phyloP scores from a whole-genome alignment of 768 basidiomycete species.

The Lactarius sp. region DNA sequence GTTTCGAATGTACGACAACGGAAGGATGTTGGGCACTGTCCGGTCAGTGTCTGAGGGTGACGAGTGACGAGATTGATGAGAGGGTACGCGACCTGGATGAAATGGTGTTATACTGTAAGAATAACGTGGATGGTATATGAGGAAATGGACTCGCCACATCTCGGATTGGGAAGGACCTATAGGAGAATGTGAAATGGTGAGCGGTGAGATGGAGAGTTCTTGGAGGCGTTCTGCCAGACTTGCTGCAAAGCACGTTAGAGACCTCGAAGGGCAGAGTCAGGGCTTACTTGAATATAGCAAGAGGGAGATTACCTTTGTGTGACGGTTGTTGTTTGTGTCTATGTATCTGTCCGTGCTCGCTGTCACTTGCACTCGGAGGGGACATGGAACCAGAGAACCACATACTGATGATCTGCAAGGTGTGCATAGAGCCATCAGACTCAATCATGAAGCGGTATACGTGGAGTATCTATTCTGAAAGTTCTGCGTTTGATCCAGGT shows the following conservation, averaged over 20 bases:
- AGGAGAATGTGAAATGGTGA: slow-evolving; percentile 91
- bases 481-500: not conserved
- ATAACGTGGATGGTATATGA: slow-evolving; percentile 25
- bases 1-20: slow-evolving; percentile 85
- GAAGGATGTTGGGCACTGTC: slow-evolving; percentile 74
- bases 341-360: not conserved
- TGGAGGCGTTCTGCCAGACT: slow-evolving; percentile 48
- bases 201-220: slow-evolving; percentile 92
- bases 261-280: slow-evolving; percentile 42
- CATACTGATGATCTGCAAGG: not conserved
- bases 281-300: not conserved
- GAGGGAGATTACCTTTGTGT: slow-evolving; percentile 40
- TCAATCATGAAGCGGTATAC: no score
- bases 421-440: no score
- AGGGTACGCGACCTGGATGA: slow-evolving; percentile 79
- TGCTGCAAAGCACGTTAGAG: slow-evolving; percentile 62
- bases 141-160: slow-evolving; percentile 63
- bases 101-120: slow-evolving; percentile 20
- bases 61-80: slow-evolving; percentile 86
- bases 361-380: not conserved
- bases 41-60: slow-evolving; percentile 77
- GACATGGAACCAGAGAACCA: not conserved
- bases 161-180: slow-evolving; percentile 60
- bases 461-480: not conserved
- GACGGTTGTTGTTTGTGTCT: slow-evolving; percentile 7